Conservation (phyloP, 768 basidiomycete species). For the Hirschioporus abietinus region DNA sequence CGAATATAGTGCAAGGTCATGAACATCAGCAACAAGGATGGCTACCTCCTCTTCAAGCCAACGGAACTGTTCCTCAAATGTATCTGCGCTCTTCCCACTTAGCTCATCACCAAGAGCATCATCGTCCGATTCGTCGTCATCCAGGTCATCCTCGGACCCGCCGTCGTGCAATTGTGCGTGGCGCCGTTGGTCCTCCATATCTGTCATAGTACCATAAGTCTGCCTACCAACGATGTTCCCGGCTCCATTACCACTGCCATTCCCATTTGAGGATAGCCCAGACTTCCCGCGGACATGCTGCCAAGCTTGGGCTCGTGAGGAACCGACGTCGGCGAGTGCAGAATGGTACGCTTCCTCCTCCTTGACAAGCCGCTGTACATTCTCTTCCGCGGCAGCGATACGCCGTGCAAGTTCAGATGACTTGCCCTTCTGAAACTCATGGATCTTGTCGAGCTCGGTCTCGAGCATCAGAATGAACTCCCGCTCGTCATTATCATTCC, state of each 20-base stretch:
- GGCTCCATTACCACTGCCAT: background rate
- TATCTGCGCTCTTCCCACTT: conserved; percentile 50
- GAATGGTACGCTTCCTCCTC: conserved; percentile 34
- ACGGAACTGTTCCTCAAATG: conserved; percentile 82
- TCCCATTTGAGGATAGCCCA: background rate
- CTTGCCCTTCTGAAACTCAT: conserved; percentile 91
- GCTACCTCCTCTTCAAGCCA: conserved; percentile 92
- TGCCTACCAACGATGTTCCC: conserved; percentile 13
- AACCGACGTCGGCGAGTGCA: conserved; percentile 1
- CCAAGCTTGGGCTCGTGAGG: background rate
- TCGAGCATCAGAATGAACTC: conserved; percentile 78
- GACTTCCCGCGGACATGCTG: background rate
- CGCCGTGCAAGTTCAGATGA: conserved; percentile 76
- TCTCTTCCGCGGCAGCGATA: conserved; percentile 77
- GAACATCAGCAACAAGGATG: conserved; percentile 87
- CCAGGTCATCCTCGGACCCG: conserved; percentile 67
- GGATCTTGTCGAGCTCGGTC: conserved; percentile 87
- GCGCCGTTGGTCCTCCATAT: conserved; percentile 7
- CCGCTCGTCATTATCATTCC: conserved; percentile 76
- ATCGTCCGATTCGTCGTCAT: conserved; percentile 46
- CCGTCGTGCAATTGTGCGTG: conserved; percentile 49
- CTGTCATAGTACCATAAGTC: conserved; percentile 9
- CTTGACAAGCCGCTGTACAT: conserved; percentile 72
- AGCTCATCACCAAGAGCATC: conserved; percentile 21
- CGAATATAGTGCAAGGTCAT: conserved; percentile 87